A percentile compares a stretch with the other conserved stretches of the same genome.
phyloP scores from a whole-genome alignment of 805 yeast genomes.

The Metschnikowia lachancei region DNA sequence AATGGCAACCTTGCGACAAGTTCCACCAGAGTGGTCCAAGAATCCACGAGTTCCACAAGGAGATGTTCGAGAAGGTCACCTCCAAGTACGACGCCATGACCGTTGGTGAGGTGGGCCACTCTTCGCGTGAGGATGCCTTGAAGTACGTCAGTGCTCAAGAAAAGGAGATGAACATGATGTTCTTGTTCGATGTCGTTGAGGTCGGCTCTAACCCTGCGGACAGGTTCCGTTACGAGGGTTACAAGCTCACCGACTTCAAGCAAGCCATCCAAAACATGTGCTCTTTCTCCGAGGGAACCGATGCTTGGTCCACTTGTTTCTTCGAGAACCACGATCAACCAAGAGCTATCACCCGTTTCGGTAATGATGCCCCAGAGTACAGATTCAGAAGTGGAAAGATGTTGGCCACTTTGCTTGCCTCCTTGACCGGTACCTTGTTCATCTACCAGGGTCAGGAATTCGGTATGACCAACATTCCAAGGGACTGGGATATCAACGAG shows the following conservation, averaged over 20 bases:
- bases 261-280: constrained; percentile 35
- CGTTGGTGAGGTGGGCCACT: constrained; percentile 56
- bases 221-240: constrained; percentile 36
- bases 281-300: constrained; percentile 45
- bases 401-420: constrained; percentile 42
- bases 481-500: constrained; percentile 46
- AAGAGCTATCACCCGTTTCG: constrained; percentile 52
- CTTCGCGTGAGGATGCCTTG: constrained; percentile 40
- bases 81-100: constrained; percentile 52
- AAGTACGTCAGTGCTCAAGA: constrained; percentile 42
- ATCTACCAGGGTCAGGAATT: constrained; percentile 63
- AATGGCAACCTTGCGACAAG: constrained; percentile 36
- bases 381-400: constrained; percentile 46
- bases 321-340: constrained; percentile 62
- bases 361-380: constrained; percentile 33
- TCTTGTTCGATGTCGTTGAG: constrained; percentile 33
- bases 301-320: constrained; percentile 57
- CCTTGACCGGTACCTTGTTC: constrained; percentile 54
- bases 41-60: constrained; percentile 53
- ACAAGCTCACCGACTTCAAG: constrained; percentile 40
- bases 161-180: constrained; percentile 42
- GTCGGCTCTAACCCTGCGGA: constrained; percentile 38
- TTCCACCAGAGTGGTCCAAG: constrained; percentile 46
- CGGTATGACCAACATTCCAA: constrained; percentile 51
- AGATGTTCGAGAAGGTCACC: constrained; percentile 43